These are phyloP conservation scores for Fusarium acutatum DNA, from an alignment of 2,329 filamentous ascomycete genomes.

Conservation along the genomic window DNA sequence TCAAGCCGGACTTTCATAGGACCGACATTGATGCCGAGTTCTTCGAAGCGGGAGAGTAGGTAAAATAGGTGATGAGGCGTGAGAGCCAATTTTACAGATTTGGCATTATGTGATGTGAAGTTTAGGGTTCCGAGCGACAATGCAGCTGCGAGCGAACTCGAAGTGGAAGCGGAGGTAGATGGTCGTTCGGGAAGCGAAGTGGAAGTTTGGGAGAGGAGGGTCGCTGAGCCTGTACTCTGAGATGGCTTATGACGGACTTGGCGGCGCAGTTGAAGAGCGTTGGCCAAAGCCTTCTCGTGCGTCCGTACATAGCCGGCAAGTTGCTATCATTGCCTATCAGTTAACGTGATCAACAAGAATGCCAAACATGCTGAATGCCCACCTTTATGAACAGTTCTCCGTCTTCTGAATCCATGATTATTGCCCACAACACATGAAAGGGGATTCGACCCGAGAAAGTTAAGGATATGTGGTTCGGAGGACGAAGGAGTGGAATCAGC, in stretches of 20 bases:
- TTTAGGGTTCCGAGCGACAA: slow-evolving; percentile 86
- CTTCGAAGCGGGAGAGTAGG: slow-evolving; percentile 92
- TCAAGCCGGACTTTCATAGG: slow-evolving; percentile 97
- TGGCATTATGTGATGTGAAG: slow-evolving; percentile 85
- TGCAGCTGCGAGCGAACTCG: slow-evolving; percentile 81
- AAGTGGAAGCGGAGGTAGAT: slow-evolving; percentile 73
- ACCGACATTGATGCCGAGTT: slow-evolving; percentile 87
- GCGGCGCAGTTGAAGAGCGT: slow-evolving; percentile 87
- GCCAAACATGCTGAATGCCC: slow-evolving; percentile 38
- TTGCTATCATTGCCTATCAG: slow-evolving; percentile 68
- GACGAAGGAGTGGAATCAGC: slow-evolving; percentile 8
- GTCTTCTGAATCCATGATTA: slow-evolving; percentile 87
- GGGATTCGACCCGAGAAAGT: not conserved
- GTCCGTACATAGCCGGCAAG: slow-evolving; percentile 95
- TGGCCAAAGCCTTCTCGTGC: slow-evolving; percentile 96
- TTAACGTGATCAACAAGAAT: slow-evolving; percentile 15
- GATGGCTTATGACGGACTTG: slow-evolving; percentile 76
- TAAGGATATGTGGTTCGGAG: not conserved
- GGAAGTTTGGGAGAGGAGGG: slow-evolving; percentile 62
- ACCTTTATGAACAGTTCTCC: slow-evolving; percentile 90
- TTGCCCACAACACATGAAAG: slow-evolving; percentile 47
- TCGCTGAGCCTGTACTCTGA: slow-evolving; percentile 68
- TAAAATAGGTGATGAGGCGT: slow-evolving; percentile 98
- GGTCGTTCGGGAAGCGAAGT: slow-evolving; percentile 67
- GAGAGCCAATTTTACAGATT: slow-evolving; percentile 89